Evolutionary conservation across 768 basidiomycete genomes (phyloP).

Genomic region (Russula foetens): DNA sequence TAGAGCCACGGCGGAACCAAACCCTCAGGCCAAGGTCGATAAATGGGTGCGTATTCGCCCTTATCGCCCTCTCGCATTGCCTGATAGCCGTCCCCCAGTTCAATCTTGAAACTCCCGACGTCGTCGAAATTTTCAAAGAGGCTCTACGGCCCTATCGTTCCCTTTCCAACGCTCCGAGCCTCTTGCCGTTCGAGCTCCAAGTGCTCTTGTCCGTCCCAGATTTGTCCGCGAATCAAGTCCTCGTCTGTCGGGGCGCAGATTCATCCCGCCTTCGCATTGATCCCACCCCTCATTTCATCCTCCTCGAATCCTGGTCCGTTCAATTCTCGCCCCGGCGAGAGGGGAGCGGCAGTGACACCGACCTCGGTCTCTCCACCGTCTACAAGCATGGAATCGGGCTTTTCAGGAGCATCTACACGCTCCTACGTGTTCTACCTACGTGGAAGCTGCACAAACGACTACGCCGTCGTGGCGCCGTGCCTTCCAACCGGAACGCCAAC

Average conservation of each 20-base stretch:
- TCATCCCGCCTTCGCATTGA: slow-evolving; percentile 48
- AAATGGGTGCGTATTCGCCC: slow-evolving; percentile 60
- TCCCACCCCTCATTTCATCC: slow-evolving; percentile 57
- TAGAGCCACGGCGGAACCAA: slow-evolving; percentile 49
- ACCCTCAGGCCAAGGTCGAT: slow-evolving; percentile 46
- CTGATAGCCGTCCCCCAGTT: slow-evolving; percentile 40
- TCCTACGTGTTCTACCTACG: slow-evolving; percentile 65
- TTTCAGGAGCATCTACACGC: slow-evolving; percentile 67
- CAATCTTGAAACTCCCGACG: slow-evolving; percentile 73
- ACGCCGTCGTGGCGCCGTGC: slow-evolving; percentile 30
- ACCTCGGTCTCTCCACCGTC: slow-evolving; percentile 62
- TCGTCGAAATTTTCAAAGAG: slow-evolving; percentile 57
- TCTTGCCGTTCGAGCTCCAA: slow-evolving; percentile 53
- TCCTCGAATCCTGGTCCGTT: slow-evolving; percentile 67
- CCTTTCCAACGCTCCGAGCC: slow-evolving; percentile 36
- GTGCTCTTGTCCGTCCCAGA: slow-evolving; percentile 68
- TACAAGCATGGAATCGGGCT: slow-evolving; percentile 83
- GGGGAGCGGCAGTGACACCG: slow-evolving; percentile 25
- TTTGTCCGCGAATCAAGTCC: slow-evolving; percentile 57
- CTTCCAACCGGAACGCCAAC: slow-evolving; percentile 34
- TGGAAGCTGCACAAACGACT: slow-evolving; percentile 67
- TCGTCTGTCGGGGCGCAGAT: slow-evolving; percentile 56
- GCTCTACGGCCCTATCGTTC: slow-evolving; percentile 53
- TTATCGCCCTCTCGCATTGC: background rate
- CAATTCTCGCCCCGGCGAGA: slow-evolving; percentile 29